These are phyloP conservation scores for Helminthosporium solani DNA, from an alignment of 2,329 filamentous ascomycete species.

Conservation along the genomic window DNA sequence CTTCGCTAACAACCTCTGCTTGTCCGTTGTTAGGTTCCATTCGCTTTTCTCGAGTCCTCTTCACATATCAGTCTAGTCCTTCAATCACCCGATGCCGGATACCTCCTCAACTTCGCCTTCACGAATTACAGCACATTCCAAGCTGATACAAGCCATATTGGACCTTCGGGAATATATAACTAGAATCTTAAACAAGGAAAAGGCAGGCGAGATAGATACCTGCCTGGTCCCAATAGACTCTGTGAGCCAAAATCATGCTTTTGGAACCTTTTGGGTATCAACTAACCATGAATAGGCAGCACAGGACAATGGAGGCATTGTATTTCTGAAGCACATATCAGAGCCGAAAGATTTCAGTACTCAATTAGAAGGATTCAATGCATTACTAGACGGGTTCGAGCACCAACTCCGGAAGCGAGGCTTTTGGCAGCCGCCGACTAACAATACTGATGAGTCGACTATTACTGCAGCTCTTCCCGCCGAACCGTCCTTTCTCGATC, in stretches of 20 bases:
- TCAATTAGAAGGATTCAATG: slow-evolving; percentile 1
- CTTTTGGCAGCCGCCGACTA: slow-evolving; percentile 10
- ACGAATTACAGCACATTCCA: neutral
- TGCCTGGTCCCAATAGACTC: neutral
- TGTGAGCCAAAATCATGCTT: neutral
- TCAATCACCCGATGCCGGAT: neutral
- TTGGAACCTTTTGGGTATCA: neutral
- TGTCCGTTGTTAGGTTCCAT: too few species aligned
- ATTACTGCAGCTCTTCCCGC: neutral
- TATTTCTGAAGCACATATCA: neutral
- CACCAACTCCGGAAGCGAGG: slow-evolving; percentile 5
- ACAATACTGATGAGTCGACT: too few species aligned
- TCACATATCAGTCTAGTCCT: too few species aligned
- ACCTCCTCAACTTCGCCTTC: neutral
- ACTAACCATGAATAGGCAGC: neutral
- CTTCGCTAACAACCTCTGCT: too few species aligned
- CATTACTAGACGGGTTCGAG: slow-evolving; percentile 5
- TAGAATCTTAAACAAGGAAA: neutral
- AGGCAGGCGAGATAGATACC: neutral
- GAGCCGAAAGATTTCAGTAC: neutral
- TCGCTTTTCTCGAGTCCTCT: too few species aligned
- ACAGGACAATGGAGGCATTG: neutral
- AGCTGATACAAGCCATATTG: neutral
- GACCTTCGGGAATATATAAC: neutral
- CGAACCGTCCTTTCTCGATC: slow-evolving; percentile 8